Base-by-base conservation (phyloP, 208 protist species). In the Leishmania martiniquensis region DNA sequence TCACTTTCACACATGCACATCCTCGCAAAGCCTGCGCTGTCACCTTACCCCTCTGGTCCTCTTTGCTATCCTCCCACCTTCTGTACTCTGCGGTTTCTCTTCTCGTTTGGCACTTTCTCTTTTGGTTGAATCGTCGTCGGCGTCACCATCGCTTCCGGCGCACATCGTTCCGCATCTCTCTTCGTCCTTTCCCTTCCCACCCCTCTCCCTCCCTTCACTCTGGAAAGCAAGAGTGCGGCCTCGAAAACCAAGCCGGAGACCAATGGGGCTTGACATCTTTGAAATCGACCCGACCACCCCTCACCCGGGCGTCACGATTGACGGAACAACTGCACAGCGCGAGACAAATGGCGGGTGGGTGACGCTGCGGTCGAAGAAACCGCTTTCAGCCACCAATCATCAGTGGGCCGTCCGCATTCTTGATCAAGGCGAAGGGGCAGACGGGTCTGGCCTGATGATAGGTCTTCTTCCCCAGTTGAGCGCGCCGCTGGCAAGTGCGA, bases 261-360 rank as follows among this genome's bases (percentile, higher is more conserved):
- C 3, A 54, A 98, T 98, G 95, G 95, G 84, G 4, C 63, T 98
- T 12, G 85, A 94, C 13, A 85, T 97, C 10, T 81, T 97, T 34
- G 93, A 98, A 77, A 85, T 97, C 20, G 95, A 98, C 78, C 72
- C 80, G 0, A 82, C 79, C 39, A 94, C 92, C 3, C 93, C 93
- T 1, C 95, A 98, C 75, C 92, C 92, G 5, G 95, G 95, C 29
- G 93, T 98, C 65, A 83, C 82, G 44, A 86, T 97, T 67, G 88
- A 94, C 44, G 91, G 89, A 59, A 84, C 82, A 34, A 63, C 83
- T 10, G 92, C 89, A 6, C 90, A 90, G 74, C 85, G 93, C 32
- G 91, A 98, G 76, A 97, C 93, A 20, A 97, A 97, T 72, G 92
- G 93, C 22, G 93, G 93, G 22, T 98, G 95, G 93, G 95, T 98